Percentiles rank a stretch among this genome's conserved stretches.
Conservation (phyloP, 768 basidiomycete genomes). For the Leccinum aurantiacum region DNA sequence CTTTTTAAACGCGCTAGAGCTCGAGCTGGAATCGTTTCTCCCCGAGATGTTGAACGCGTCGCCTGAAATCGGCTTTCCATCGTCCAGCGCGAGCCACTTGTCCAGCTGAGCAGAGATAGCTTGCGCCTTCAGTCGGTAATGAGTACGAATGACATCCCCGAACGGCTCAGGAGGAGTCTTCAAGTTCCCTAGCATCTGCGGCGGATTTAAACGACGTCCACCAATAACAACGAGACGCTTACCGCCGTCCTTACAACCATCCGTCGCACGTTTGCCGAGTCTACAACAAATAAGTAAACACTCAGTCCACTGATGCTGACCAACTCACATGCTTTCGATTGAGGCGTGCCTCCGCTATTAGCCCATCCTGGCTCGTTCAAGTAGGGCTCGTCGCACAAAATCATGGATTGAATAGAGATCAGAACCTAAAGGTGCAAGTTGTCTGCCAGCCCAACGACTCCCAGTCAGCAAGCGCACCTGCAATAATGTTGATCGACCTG, state of each 20-base stretch:
- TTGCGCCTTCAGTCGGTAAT: conserved; percentile 83
- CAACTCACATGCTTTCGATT: conserved; percentile 72
- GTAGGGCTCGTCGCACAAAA: conserved; percentile 90
- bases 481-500: conserved; percentile 85
- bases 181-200: conserved; percentile 81
- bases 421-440: conserved; percentile 49
- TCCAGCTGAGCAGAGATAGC: conserved; percentile 73
- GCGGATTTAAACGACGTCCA: conserved; percentile 11
- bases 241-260: conserved; percentile 92
- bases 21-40: conserved; percentile 42
- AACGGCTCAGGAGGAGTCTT: conserved; percentile 84
- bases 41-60: conserved; percentile 52
- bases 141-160: conserved; percentile 82
- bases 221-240: conserved; percentile 22
- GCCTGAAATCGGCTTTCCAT: conserved; percentile 55
- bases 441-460: neutral
- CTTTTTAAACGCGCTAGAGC: conserved; percentile 59
- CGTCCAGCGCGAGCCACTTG: conserved; percentile 74
- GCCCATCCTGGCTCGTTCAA: conserved; percentile 93
- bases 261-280: conserved; percentile 88
- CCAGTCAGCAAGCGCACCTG: conserved; percentile 49
- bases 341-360: conserved; percentile 64
- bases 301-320: neutral
- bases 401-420: conserved; percentile 96
- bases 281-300: conserved; percentile 39